phyloP scores from a whole-genome alignment of 805 yeast genomes.

The Metschnikowia drakensbergensis region DNA sequence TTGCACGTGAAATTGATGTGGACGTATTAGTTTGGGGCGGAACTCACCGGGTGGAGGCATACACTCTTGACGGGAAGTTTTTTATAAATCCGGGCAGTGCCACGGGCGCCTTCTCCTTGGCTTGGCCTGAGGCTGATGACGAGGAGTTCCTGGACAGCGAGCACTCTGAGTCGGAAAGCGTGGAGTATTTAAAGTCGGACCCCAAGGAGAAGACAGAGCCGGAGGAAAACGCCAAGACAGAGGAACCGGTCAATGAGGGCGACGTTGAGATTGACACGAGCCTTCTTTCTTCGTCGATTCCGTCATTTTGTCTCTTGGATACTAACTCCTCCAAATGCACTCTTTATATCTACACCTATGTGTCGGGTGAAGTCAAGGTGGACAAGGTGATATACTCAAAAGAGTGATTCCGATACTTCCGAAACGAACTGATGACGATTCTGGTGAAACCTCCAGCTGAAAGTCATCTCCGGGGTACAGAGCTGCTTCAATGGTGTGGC shows the following conservation, averaged over 20 bases:
- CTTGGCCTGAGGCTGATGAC: slow-evolving; percentile 48
- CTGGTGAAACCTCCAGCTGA: too few relatives aligned
- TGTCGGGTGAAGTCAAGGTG: slow-evolving; percentile 82
- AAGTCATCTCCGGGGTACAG: too few relatives aligned
- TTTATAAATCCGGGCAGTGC: slow-evolving; percentile 97
- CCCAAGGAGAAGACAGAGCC: slow-evolving; percentile 28
- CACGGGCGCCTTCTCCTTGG: slow-evolving; percentile 78
- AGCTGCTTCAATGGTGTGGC: too few relatives aligned
- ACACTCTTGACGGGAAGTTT: slow-evolving; percentile 85
- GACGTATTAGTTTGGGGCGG: slow-evolving; percentile 93
- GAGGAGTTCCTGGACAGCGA: slow-evolving; percentile 41
- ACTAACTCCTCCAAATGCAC: slow-evolving; percentile 77
- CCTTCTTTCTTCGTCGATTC: slow-evolving; percentile 39
- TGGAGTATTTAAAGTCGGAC: slow-evolving; percentile 25
- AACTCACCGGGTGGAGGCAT: slow-evolving; percentile 88
- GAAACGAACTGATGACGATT: too few relatives aligned
- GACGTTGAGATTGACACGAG: not conserved
- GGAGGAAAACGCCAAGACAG: not conserved
- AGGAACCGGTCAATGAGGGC: not conserved
- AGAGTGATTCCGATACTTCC: slow-evolving; percentile 12
- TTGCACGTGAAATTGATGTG: slow-evolving; percentile 88
- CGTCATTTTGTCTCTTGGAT: slow-evolving; percentile 87
- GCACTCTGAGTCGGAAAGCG: slow-evolving; percentile 31
- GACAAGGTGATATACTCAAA: slow-evolving; percentile 62
- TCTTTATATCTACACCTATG: slow-evolving; percentile 76